These are phyloP conservation scores for Cryptosporidium bovis DNA, from an alignment of 169 alveolate species.

Conservation along the genomic window DNA sequence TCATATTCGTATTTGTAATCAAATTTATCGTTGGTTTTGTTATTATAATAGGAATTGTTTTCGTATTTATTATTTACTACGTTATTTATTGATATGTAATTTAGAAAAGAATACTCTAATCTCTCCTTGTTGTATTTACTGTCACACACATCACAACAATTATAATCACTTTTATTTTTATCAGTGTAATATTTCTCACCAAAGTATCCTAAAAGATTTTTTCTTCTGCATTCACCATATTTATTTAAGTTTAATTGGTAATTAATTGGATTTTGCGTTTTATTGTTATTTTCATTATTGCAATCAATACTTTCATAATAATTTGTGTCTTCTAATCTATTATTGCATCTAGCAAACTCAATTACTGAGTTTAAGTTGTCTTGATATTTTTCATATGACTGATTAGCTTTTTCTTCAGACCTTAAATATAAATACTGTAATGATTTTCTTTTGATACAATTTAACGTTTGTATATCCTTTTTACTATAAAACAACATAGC, in stretches of 20 bases:
- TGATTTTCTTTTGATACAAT: slow-evolving; percentile 72
- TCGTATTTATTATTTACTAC: not conserved
- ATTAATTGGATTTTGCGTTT: slow-evolving; percentile 14
- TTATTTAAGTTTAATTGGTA: slow-evolving; percentile 33
- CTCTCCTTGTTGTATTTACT: slow-evolving; percentile 3
- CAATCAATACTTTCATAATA: slow-evolving; percentile 75
- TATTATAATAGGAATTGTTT: not conserved
- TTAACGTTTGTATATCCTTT: slow-evolving; percentile 62
- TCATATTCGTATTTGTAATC: slow-evolving; percentile 4
- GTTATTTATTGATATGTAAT: slow-evolving; percentile 10
- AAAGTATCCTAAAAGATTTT: slow-evolving; percentile 78
- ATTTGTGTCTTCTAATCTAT: slow-evolving; percentile 14
- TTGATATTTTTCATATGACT: slow-evolving; percentile 67
- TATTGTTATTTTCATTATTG: not conserved
- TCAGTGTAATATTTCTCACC: slow-evolving; percentile 77
- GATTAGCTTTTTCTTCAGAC: slow-evolving; percentile 44
- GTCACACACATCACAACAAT: slow-evolving; percentile 69
- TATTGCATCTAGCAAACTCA: slow-evolving; percentile 40
- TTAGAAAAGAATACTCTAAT: not conserved
- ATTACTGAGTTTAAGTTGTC: slow-evolving; percentile 69
- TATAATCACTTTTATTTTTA: not conserved
- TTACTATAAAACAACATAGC: slow-evolving; percentile 83
- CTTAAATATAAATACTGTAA: slow-evolving; percentile 53
- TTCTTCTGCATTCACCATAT: slow-evolving; percentile 79
- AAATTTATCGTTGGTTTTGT: not conserved